Percentiles rank a stretch among this genome's conserved stretches.
phyloP scores from a whole-genome alignment of 306 rosid genomes.

The Corylus americana region DNA sequence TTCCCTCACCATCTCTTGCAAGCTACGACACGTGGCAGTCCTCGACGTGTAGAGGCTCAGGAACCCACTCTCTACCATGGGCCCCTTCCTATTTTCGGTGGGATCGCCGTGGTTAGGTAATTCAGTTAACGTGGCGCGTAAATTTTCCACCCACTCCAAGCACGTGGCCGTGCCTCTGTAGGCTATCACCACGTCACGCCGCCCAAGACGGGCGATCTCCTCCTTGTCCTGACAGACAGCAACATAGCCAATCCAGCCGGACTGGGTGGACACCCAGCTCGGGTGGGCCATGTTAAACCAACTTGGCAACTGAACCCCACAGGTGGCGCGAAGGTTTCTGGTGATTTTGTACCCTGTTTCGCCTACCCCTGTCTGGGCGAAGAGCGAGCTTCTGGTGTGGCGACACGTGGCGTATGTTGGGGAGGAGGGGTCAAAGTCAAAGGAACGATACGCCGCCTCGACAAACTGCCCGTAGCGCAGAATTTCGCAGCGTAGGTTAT shows the following conservation, averaged over 20 bases:
- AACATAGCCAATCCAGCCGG: constrained; percentile 9
- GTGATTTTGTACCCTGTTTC: constrained; percentile 7
- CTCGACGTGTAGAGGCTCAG: background rate
- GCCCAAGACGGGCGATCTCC: background rate
- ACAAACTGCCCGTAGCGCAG: constrained; percentile 3
- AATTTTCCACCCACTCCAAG: background rate
- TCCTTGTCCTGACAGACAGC: constrained; percentile 4
- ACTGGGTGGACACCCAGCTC: background rate
- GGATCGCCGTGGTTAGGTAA: background rate
- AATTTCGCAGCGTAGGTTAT: background rate
- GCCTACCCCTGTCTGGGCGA: background rate
- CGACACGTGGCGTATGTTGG: background rate
- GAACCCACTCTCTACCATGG: constrained; percentile 10
- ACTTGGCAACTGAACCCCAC: constrained; percentile 5
- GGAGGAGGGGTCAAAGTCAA: background rate
- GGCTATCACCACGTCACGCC: constrained; percentile 10
- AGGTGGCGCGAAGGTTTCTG: background rate
- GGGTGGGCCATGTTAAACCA: background rate
- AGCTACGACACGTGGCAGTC: background rate
- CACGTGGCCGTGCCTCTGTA: background rate
- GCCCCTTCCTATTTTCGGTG: background rate
- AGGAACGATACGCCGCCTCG: constrained; percentile 1
- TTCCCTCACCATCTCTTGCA: constrained; percentile 3
- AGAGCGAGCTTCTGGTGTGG: background rate
- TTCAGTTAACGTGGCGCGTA: constrained; percentile 2